Base-by-base conservation (phyloP, 2,329 filamentous ascomycete genomes). In the Trichoderma afroharzianum region DNA sequence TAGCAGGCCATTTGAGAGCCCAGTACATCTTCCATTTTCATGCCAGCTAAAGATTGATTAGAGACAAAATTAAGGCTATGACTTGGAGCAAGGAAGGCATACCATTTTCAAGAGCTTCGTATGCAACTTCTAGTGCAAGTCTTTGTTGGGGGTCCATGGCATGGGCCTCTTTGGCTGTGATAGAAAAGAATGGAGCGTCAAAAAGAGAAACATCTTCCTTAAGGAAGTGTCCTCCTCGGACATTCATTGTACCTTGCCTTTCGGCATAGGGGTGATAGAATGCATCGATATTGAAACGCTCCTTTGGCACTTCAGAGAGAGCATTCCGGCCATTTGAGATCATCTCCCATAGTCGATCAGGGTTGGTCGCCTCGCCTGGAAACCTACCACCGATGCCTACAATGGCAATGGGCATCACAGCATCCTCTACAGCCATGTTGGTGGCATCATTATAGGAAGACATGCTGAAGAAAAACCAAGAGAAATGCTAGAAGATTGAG, bases 71-170 rank as follows among this genome's bases (percentile, higher is more conserved):
- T 39, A 18, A 33, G 14, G 18, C 6, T 39, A 39, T 18, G 15
- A 39, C 1, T 39, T 39, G 3, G 36, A 39, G 36, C 7, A 18
- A 39, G 3, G 6, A 6, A 39, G 36, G 33, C 47, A 15, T 59
- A 71, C 69, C 74, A 66, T 74, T 76, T 66, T 76, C 76, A 32
- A 79, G 71, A 18, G 73, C 73, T 68, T 79, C 77, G 61, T 75
- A 80, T 1, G 72, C 73, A 8, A 75, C 74, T 58, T 79, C 77
- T 3, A 78, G 73, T 33, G 75, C 71, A 58, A 77, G 72, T 12
- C 78, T 68, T 63, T 80, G 76, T 61, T 78, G 76, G 3, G 79
- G 79, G 30, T 80, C 79, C 73, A 80, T 77, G 8, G 61, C 64
- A 21, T 71, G 67, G 33, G 76, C 78, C 50, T 80, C 76, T 3